phyloP scores from a whole-genome alignment of 2,329 filamentous ascomycete species.

The Thermochaetoides dissita region DNA sequence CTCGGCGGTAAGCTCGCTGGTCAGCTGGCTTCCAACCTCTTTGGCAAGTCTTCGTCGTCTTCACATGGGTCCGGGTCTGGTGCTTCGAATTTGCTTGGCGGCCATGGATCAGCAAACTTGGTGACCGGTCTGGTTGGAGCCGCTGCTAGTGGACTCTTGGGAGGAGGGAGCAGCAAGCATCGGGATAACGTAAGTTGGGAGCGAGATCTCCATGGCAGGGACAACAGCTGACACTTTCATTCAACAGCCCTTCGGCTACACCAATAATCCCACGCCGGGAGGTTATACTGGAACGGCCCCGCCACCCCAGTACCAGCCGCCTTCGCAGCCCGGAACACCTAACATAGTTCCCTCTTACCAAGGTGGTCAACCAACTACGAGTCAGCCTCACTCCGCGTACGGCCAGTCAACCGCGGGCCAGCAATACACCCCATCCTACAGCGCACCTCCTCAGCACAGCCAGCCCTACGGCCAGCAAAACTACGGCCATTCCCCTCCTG shows the following conservation, averaged over 20 bases:
- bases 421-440: too few relatives aligned
- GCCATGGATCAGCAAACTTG: constrained; percentile 21
- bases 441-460: too few relatives aligned
- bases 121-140: too few relatives aligned
- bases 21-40: constrained; percentile 40
- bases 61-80: constrained; percentile 17
- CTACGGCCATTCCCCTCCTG: too few relatives aligned
- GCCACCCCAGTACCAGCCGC: constrained; percentile 42
- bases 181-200: constrained; percentile 30
- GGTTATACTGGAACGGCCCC: constrained; percentile 48
- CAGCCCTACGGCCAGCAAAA: too few relatives aligned
- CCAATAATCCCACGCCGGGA: constrained; percentile 37
- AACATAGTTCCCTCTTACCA: background rate
- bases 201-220: too few relatives aligned
- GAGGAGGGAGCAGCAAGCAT: constrained; percentile 39
- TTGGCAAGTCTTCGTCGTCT: constrained; percentile 32
- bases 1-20: constrained; percentile 40
- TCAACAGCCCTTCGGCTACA: constrained; percentile 28
- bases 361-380: too few relatives aligned
- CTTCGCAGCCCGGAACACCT: constrained; percentile 15
- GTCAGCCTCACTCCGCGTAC: too few relatives aligned
- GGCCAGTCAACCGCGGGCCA: too few relatives aligned
- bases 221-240: constrained; percentile 13
- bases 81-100: constrained; percentile 31
- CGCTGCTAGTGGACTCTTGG: constrained; percentile 31